Base-by-base conservation (phyloP, 2,329 filamentous ascomycete genomes). In the Chaetomium sp. region DNA sequence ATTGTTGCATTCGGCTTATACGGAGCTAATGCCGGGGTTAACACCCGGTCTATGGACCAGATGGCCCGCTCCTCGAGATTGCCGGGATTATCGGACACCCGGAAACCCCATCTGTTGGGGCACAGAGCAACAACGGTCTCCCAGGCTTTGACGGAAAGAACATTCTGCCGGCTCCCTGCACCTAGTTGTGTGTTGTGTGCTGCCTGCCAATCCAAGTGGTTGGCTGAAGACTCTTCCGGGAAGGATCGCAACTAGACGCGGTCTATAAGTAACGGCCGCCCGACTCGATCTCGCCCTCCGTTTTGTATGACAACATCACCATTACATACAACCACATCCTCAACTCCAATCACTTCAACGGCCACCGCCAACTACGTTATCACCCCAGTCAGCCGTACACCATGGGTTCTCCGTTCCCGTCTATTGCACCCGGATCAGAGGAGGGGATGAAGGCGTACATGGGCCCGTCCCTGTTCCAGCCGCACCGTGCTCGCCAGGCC, bases 381-480 rank as follows among this genome's bases (percentile, higher is more conserved):
- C 42, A 19, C 38, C 38, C 38, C 38, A 42, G 13, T n/a, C 16
- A n/a, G 33, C 13, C n/a, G 23, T 10, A 35, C 56, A 62, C 1
- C 50, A 67, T 67, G 65, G 65, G 55, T 23, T 59, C 58, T 45
- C 25, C 27, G 21, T 42, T 53, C 12, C 51, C 31, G 19, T 5
- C 27, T 38, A 62, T 33, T 16, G 4, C 19, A 4, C 33, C 60
- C 27, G 23, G 29, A 59, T 49, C 42, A 4, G 19, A 16, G 3
- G 38, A 73, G 33, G 77, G 78, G 65, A 81, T 82, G 79, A 68
- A 69, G 45, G 75, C 75, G 49, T 82, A 82, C 65, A 73, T 75
- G 49, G 78, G 76, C 5, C 78, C 79, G 0, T 81, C 78, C 16
- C 75, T 83, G 50, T 75, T 81, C 72, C 80, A 83, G 67, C 81